Evolutionary conservation across 2,329 filamentous ascomycete species (phyloP), one percentile per base, ranked within the genome.

Genomic region (Cladosporium austrohemisphaericum): DNA sequence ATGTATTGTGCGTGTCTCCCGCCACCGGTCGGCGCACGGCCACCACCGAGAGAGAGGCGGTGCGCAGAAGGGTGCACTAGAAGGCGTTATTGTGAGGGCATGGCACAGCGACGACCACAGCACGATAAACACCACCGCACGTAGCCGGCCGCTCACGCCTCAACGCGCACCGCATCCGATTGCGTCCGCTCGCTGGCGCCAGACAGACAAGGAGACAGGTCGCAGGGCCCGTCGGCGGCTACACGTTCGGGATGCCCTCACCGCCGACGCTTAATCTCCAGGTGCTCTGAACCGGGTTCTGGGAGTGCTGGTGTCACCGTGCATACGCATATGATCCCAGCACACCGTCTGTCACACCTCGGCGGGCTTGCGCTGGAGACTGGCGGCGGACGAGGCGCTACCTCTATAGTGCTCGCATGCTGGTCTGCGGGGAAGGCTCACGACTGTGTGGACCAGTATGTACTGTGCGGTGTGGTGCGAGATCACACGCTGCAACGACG

Each of bases 281-380:
- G 44, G 44, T 47, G 33, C 25, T 47, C 43, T 32, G 23, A 47
- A 47, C 44, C 44, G 44, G 44, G 44, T 37, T 38, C 35, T 47
- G 44, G 44, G 44, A 29, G 44, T 47, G 31, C 16, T 47, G 44
- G 33, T 47, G 44, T 41, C 38, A 41, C 38, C 38, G 38, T 41
- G 38, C 38, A 41, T 41, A 22, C 28, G 38, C 38, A 41, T 29
- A 26, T 26, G 25, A 41, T 41, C 38, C 38, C 38, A 41, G 38
- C 25, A 23, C 26, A 26, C 23, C 38, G 38, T 41, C 38, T 19
- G 38, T 41, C 38, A 41, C 26, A 40, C 23, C 25, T 40, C 23
- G 10, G 22, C 10, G 16, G 37, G 25, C 11, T 28, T 41, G 25
- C 25, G 6, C 38, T 19, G 26, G 25, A 28, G 31, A 11, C 5